Conservation (phyloP, 441 rosid genomes). For the Brassica hybrid region DNA sequence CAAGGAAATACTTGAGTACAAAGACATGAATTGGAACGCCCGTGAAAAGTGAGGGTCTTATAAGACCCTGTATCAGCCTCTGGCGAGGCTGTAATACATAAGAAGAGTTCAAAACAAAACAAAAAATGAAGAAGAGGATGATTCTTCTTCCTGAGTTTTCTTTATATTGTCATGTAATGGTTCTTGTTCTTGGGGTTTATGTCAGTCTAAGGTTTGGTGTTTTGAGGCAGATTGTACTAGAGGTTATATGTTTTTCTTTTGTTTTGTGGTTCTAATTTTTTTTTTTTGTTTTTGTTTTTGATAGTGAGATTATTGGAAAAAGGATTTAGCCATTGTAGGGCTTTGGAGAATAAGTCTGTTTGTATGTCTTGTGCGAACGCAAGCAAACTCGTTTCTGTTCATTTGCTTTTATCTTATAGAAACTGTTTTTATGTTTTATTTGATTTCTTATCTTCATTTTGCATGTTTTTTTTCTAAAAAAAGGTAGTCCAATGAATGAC, state of each 20-base stretch:
- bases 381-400: constrained; percentile 38
- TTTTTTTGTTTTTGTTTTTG: background rate
- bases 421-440: constrained; percentile 31
- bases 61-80: constrained; percentile 54
- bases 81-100: constrained; percentile 63
- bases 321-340: constrained; percentile 73
- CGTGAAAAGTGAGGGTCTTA: too few species aligned
- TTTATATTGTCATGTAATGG: constrained; percentile 41
- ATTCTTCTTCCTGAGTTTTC: constrained; percentile 38
- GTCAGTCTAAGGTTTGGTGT: constrained; percentile 41
- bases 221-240: constrained; percentile 68
- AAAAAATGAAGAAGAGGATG: constrained; percentile 22
- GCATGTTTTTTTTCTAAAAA: background rate
- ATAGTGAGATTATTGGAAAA: constrained; percentile 13
- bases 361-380: constrained; percentile 15
- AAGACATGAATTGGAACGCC: too few species aligned
- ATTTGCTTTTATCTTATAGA: constrained; percentile 42
- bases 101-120: constrained; percentile 44
- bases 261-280: constrained; percentile 31
- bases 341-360: constrained; percentile 60
- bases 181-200: constrained; percentile 54
- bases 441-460: background rate
- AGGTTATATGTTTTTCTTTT: constrained; percentile 37
- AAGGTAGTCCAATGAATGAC: too few species aligned
- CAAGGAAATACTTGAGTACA: too few species aligned